Evolutionary conservation across 129 eudicot genomes (phyloP).

Genomic region (Gnaphalium uliginosum): DNA sequence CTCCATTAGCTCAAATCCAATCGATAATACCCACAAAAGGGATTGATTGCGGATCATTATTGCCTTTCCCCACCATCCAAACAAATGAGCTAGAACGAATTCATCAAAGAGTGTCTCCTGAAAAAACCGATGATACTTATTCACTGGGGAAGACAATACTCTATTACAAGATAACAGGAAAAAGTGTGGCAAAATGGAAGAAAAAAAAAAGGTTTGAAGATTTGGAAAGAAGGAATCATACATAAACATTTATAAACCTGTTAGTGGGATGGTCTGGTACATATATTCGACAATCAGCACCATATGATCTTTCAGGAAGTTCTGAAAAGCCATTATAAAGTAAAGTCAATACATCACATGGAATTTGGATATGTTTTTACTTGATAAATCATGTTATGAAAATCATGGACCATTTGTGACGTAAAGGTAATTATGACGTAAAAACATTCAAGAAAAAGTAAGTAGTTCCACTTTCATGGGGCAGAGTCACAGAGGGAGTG

Average conservation of each 20-base stretch:
- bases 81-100: slow-evolving; percentile 85
- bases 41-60: slow-evolving; percentile 99
- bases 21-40: slow-evolving; percentile 92
- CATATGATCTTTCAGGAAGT: slow-evolving; percentile 97
- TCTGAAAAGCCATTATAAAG: slow-evolving; percentile 45
- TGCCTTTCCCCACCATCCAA: slow-evolving; percentile 99
- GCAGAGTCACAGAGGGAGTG: slow-evolving; percentile 12
- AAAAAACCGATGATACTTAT: slow-evolving; percentile 23
- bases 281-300: slow-evolving; percentile 92
- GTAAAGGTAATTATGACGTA: neutral
- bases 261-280: slow-evolving; percentile 82
- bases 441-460: slow-evolving; percentile 4
- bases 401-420: neutral
- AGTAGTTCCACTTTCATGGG: neutral
- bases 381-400: neutral
- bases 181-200: neutral
- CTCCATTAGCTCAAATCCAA: slow-evolving; percentile 98
- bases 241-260: slow-evolving; percentile 99
- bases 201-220: slow-evolving; percentile 26
- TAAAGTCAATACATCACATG: slow-evolving; percentile 15
- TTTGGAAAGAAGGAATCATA: slow-evolving; percentile 75
- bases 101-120: slow-evolving; percentile 94
- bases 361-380: slow-evolving; percentile 11
- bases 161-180: neutral
- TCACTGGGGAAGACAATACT: slow-evolving; percentile 7